These are phyloP conservation scores for Waltiozyma sp. DNA, from an alignment of 1,139 yeast genomes.

Conservation along the genomic window DNA sequence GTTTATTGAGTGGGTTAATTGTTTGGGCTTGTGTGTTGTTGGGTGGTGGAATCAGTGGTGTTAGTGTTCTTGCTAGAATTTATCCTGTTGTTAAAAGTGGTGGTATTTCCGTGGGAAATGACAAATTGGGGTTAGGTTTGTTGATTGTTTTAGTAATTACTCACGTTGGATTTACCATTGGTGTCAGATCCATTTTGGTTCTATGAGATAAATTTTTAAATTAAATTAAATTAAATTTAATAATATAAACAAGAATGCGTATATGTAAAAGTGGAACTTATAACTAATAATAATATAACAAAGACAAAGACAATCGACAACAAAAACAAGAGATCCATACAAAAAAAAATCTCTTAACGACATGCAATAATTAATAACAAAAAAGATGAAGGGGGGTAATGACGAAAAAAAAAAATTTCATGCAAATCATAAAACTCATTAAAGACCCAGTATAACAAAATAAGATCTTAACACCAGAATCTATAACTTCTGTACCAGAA, in stretches of 20 bases:
- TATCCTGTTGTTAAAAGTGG: slow-evolving; percentile 15
- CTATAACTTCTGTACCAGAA: slow-evolving; percentile 25
- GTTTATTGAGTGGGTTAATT: slow-evolving; percentile 9
- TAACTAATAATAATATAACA: too few species aligned
- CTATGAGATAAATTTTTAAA: too few species aligned
- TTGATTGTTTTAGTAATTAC: slow-evolving; percentile 10
- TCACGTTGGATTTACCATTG: slow-evolving; percentile 18
- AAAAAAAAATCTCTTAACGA: too few species aligned
- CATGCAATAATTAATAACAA: too few species aligned
- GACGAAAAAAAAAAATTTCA: background rate
- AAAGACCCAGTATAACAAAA: too few species aligned
- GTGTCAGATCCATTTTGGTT: slow-evolving; percentile 10
- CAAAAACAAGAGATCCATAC: too few species aligned
- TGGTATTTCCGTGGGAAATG: slow-evolving; percentile 8
- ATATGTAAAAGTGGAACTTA: too few species aligned
- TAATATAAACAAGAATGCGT: too few species aligned
- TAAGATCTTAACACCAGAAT: slow-evolving; percentile 47
- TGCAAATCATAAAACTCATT: background rate
- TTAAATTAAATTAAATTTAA: too few species aligned
- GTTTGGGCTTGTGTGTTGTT: slow-evolving; percentile 16
- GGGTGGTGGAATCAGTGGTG: slow-evolving; percentile 18
- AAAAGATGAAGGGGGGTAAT: background rate
- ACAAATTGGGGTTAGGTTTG: slow-evolving; percentile 8
- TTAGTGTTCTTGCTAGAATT: slow-evolving; percentile 12
- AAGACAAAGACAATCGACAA: too few species aligned